Base-by-base conservation (phyloP, 768 basidiomycete species). In the Trametes cingulata region DNA sequence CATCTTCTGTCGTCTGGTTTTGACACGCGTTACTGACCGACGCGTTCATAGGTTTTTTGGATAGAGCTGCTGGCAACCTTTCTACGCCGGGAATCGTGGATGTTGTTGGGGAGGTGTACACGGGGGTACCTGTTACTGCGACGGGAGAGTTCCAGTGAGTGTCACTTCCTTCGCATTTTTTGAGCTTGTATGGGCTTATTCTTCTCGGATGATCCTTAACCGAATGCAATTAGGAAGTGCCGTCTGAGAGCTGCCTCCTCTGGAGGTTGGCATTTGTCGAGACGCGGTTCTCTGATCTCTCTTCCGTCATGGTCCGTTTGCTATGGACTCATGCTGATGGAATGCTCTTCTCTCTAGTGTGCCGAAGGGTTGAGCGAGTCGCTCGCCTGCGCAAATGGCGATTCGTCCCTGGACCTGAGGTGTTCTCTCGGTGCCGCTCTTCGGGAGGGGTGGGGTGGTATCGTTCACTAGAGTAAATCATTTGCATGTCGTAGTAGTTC, bases 171-270 rank as follows among this genome's bases (percentile, higher is more conserved):
- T 14, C 35, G 13, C n/a, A 29, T 33, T n/a, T 33, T 19, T 42
- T 24, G 19, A 24, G 20, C 35, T 39, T 25, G 20, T 46, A 9
- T 14, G 10, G 35, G n/a, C n/a, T 22, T 24, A 35, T 52, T 17
- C 27, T 45, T 22, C 19, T 24, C 59, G 55, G 68, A 69, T 69
- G 68, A 69, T 65, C 56, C 57, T 47, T 41, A 69, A 69, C 68
- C 68, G 68, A 69, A 69, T 56, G 68, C 68, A 69, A 69, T 69
- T 69, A 69, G 68, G 68, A 69, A 69, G 68, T 69, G 68, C 68
- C 68, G 68, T 69, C 68, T 69, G 68, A 68, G 41, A 55, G 60
- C 53, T 35, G 35, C 60, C 35, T 55, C 60, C 48, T 53, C 45
- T 48, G 60, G 60, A 48, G 48, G 60, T 45, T 36, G 50, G 65